Evolutionary conservation across 2,329 filamentous ascomycete species (phyloP), one percentile per base, ranked within the genome.

Genomic region (Pezizomycotina sp.): DNA sequence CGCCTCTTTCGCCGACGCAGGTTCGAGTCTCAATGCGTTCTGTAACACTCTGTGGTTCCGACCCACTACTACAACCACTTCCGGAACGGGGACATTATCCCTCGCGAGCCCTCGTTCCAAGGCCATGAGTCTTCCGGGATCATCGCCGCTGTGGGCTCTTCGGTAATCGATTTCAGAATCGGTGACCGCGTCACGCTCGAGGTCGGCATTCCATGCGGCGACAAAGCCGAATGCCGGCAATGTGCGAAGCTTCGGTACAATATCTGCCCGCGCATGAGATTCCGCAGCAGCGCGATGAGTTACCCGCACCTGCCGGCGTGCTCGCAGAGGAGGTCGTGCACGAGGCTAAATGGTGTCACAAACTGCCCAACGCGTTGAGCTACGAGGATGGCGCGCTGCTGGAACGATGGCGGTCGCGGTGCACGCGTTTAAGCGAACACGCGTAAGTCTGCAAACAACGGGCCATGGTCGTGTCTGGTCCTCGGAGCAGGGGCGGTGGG

Each of bases 1-100:
- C 69, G 4, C 37, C 63, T n/a, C 71, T 71, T 9, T 59, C 58
- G 9, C 55, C 61, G 39, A 59, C 63, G 36, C 71, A 77, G 52
- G 62, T 78, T 36, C 74, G 77, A 55, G 64, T 77, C 49, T 63
- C 69, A 48, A 62, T 78, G 54, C 68, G 67, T 49, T 65, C 68
- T 5, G 77, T 74, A 15, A 73, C 74, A 23, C 71, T 78, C 49
- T 78, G 74, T 54, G 74, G 74, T 37, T 77, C 71, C 5, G 74
- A 78, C 55, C 67, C 71, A 70, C 34, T 78, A 78, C 56, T 78
- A 75, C 60, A 75, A 69, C 54, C 75, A 76, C 50, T 77, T 76
- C 52, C 70, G 71, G 56, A 78, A 78, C 51, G 74, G 74, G 28
- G 72, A 76, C 55, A 64, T 78, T 32, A 73, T 72, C 48, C 71